Evolutionary conservation across 495 filamentous ascomycete species (phyloP), one percentile per base, ranked within the genome.

Genomic region (Hypoxylon lienhwacheense): DNA sequence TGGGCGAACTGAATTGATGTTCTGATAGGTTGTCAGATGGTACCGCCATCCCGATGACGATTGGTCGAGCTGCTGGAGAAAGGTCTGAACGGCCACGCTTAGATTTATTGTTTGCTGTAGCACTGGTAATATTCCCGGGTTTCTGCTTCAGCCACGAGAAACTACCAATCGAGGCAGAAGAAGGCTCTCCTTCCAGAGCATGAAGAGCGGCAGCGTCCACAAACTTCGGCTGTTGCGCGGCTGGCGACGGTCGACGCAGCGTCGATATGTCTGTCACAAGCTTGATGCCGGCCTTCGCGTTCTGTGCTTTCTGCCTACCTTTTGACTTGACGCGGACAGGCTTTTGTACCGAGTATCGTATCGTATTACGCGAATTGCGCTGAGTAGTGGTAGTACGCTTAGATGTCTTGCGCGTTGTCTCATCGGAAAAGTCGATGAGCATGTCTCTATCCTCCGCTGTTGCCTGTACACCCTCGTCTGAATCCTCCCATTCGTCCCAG

Each of bases 11-110:
- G 47, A 75, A 71, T 28, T 71, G 66, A 52, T 74, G 75, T 1
- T 76, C 68, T 4, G 76, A 67, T 2, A 85, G 64, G 15, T 83
- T 78, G 22, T 81, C 76, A 5, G 77, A 77, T 7, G 88, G 85
- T 22, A 93, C 79, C 2, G 78, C 79, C 5, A 95, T 79, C 0
- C 89, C 90, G 50, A 96, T 95, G 58, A 88, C 76, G 32, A 96
- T 90, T 10, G 86, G 81, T 19, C 86, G 72, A 59, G 89, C 85
- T 4, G 77, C 83, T 0, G 90, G 90, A 4, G 89, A 92, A 2
- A 96, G 70, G 29, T 85, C 87, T n/a, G 59, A 49, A 6, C 46
- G 55, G 41, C 24, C 52, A 2, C 41, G 59, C 26, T 11, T 31
- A 28, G 59, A 40, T 43, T 57, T 58, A 4, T 64, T 57, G 5